These are phyloP conservation scores for Trichoderma aggressivum DNA, from an alignment of 2,329 filamentous ascomycete species.

Conservation along the genomic window DNA sequence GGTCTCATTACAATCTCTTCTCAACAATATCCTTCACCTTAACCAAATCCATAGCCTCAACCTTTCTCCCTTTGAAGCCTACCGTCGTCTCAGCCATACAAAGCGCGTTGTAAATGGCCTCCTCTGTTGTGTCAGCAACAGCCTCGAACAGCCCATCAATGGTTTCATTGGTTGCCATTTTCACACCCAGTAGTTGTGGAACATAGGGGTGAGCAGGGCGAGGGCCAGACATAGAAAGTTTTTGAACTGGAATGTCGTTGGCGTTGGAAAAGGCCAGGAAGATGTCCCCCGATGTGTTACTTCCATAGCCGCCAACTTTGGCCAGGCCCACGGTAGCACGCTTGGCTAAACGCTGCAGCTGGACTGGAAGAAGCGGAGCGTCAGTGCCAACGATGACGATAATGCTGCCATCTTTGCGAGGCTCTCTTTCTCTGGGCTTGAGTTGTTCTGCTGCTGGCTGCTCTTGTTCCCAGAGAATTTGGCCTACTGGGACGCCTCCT, in stretches of 20 bases:
- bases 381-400: conserved; percentile 35
- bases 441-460: conserved; percentile 24
- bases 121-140: conserved; percentile 60
- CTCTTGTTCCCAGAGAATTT: conserved; percentile 47
- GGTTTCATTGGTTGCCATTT: conserved; percentile 50
- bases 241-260: conserved; percentile 43
- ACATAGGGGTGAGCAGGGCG: neutral
- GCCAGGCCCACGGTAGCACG: conserved; percentile 60
- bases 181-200: conserved; percentile 5
- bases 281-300: conserved; percentile 62
- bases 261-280: conserved; percentile 66
- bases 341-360: conserved; percentile 49
- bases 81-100: conserved; percentile 58
- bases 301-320: conserved; percentile 58
- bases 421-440: conserved; percentile 25
- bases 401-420: conserved; percentile 36
- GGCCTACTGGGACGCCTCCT: conserved; percentile 59
- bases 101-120: conserved; percentile 62
- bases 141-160: conserved; percentile 62
- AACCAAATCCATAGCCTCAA: conserved; percentile 49
- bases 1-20: conserved; percentile 28
- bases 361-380: conserved; percentile 31
- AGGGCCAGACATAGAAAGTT: conserved; percentile 14
- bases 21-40: conserved; percentile 45
- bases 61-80: conserved; percentile 47